Evolutionary conservation across 192 early-diverging fungal species (phyloP).

Genomic region (Backusella tarrabulga): DNA sequence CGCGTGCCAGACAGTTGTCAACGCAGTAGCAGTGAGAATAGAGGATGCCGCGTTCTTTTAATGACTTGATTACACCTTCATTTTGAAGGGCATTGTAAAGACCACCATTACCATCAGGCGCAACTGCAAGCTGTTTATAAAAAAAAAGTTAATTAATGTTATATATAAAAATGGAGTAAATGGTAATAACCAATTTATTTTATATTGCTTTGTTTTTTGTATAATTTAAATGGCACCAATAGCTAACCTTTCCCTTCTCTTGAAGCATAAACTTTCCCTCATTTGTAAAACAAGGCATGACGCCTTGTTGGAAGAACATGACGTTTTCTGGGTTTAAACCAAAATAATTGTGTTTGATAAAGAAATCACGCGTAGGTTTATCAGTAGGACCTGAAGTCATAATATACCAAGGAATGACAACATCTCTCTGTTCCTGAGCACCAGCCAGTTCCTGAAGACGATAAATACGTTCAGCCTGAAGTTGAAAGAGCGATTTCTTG

Average conservation of each 20-base stretch:
- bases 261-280: conserved; percentile 87
- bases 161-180: background rate
- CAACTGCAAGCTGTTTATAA: conserved; percentile 47
- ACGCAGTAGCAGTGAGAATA: conserved; percentile 91
- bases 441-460: conserved; percentile 67
- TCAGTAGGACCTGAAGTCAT: conserved; percentile 93
- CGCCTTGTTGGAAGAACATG: conserved; percentile 86
- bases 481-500: conserved; percentile 82
- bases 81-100: conserved; percentile 81
- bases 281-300: conserved; percentile 81
- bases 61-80: conserved; percentile 73
- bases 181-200: background rate
- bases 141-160: background rate
- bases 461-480: conserved; percentile 89
- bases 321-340: conserved; percentile 75
- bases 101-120: conserved; percentile 82
- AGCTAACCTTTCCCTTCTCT: conserved; percentile 51
- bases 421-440: background rate
- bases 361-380: conserved; percentile 63
- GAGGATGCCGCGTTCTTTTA: conserved; percentile 71
- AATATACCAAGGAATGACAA: conserved; percentile 88
- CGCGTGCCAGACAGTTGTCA: conserved; percentile 89
- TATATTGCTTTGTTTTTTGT: background rate
- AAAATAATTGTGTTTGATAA: conserved; percentile 75
- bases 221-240: background rate